Conservation (phyloP, 108 stramenopile genomes). For the Cyclostephanos tholiformis region DNA sequence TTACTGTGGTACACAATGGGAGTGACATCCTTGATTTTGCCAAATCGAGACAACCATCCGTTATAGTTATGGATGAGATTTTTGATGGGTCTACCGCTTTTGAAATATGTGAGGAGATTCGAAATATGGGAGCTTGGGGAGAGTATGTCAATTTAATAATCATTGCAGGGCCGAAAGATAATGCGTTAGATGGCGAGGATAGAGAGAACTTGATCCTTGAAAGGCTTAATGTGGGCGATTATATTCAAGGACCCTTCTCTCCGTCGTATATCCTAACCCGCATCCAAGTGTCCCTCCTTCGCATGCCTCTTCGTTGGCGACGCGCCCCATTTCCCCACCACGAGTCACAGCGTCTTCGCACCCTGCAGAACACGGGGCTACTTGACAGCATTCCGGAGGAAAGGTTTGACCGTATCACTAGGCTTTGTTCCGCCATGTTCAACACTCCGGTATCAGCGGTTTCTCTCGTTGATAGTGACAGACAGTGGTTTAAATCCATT, state of each 20-base stretch:
- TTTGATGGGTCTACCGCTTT: too few species aligned
- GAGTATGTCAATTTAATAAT: slow-evolving; percentile 3
- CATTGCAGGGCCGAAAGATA: too few species aligned
- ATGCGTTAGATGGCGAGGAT: too few species aligned
- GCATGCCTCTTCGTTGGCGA: slow-evolving; percentile 37
- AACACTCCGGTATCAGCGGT: slow-evolving; percentile 52
- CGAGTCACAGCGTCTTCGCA: slow-evolving; percentile 28
- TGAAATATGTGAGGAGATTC: too few species aligned
- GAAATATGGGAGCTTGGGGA: too few species aligned
- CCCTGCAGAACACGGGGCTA: slow-evolving; percentile 26
- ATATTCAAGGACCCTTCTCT: background rate
- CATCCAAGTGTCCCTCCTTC: slow-evolving; percentile 29
- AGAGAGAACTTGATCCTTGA: slow-evolving; percentile 3
- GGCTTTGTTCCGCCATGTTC: slow-evolving; percentile 44
- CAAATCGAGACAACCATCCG: slow-evolving; percentile 18
- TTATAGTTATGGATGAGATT: too few species aligned
- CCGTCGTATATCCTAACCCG: slow-evolving; percentile 7
- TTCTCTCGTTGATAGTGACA: slow-evolving; percentile 49
- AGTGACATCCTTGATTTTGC: slow-evolving; percentile 20
- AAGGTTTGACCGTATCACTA: slow-evolving; percentile 53
- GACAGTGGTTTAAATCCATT: slow-evolving; percentile 60
- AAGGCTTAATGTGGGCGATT: slow-evolving; percentile 16
- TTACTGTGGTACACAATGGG: slow-evolving; percentile 11
- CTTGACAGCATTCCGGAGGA: slow-evolving; percentile 32
- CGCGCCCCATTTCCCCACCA: slow-evolving; percentile 11